These are phyloP conservation scores for Penicillium sp. DNA, from an alignment of 2,329 filamentous ascomycete species.

Conservation along the genomic window DNA sequence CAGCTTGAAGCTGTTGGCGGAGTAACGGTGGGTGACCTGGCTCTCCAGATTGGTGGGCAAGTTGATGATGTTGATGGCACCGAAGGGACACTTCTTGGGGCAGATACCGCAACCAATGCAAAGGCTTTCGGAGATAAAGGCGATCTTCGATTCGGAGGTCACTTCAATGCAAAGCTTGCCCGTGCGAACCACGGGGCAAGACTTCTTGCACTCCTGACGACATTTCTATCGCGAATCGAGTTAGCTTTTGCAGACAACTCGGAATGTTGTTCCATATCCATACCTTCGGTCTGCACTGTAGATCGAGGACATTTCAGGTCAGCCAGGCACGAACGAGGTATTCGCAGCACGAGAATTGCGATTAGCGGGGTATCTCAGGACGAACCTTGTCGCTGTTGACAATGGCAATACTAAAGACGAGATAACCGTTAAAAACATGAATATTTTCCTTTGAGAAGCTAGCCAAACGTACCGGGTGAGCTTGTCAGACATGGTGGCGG, in stretches of 20 bases:
- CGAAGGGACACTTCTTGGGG: slow-evolving; percentile 98
- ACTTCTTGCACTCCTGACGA: slow-evolving; percentile 98
- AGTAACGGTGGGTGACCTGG: slow-evolving; percentile 97
- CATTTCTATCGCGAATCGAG: slow-evolving; percentile 72
- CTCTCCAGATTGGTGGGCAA: slow-evolving; percentile 98
- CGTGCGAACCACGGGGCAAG: slow-evolving; percentile 93
- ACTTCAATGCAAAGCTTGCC: slow-evolving; percentile 99
- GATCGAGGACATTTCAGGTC: slow-evolving; percentile 38
- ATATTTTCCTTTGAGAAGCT: neutral
- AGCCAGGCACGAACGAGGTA: slow-evolving; percentile 35
- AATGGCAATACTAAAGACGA: slow-evolving; percentile 80
- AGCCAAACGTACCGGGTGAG: slow-evolving; percentile 76
- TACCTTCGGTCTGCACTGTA: slow-evolving; percentile 86
- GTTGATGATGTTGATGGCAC: slow-evolving; percentile 99
- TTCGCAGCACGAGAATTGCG: slow-evolving; percentile 41
- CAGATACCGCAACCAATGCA: slow-evolving; percentile 99
- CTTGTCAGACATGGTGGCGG: slow-evolving; percentile 78
- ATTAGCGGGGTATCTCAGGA: slow-evolving; percentile 36
- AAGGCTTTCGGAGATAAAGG: slow-evolving; percentile 94
- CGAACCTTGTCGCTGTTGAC: slow-evolving; percentile 95
- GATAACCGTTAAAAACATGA: slow-evolving; percentile 20
- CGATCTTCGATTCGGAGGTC: slow-evolving; percentile 81
- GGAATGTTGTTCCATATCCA: slow-evolving; percentile 18
- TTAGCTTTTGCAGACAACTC: neutral
- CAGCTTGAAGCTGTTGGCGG: slow-evolving; percentile 99